Evolutionary conservation across 345 rosid species (phyloP), one percentile per base, ranked within the genome.

Genomic region (Mercurialis annua): DNA sequence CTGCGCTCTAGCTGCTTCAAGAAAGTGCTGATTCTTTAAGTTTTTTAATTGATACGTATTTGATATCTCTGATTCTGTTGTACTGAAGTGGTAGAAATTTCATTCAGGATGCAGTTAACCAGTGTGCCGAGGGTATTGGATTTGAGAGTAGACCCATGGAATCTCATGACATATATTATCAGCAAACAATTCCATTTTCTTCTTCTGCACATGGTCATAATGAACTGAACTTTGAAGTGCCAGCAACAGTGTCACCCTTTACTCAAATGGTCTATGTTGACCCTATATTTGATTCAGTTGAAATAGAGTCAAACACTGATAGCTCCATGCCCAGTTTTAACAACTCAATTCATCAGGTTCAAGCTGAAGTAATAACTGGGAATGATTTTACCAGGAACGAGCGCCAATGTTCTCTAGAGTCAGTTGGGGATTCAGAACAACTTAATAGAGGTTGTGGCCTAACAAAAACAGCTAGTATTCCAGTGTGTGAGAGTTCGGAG

Each of bases 401-500:
- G 21, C 46, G 72, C 58, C 66, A 71, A 59, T 56, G 66, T 54
- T 49, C 53, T 14, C 27, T 77, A 58, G 66, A 64, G 33, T 67
- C 72, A 40, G 20, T 23, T 52, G 73, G 73, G 62, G 79, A 62
- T 56, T 61, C 70, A 43, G 72, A 70, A 42, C 67, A 67, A 49
- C 51, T 36, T 53, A 58, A 30, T 62, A 71, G 57, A 73, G 75
- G 68, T 29, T 50, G 67, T 74, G 73, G 52, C 59, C 54, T 71
- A 48, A 60, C 58, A 33, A 80, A 73, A 65, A 68, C 54, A 14
- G 52, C 20, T 59, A 72, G 74, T 52, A 24, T 71, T 76, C 68
- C 75, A 59, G 65, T 64, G 9, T 71, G 76, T 14, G 84, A 83
- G 71, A 72, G 77, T 74, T 81, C 78, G 46, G 90, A 84, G 71